Percentiles rank a stretch among this genome's conserved stretches.
phyloP scores from a whole-genome alignment of 768 basidiomycete genomes.

The Udeniomyces megalosporus region DNA sequence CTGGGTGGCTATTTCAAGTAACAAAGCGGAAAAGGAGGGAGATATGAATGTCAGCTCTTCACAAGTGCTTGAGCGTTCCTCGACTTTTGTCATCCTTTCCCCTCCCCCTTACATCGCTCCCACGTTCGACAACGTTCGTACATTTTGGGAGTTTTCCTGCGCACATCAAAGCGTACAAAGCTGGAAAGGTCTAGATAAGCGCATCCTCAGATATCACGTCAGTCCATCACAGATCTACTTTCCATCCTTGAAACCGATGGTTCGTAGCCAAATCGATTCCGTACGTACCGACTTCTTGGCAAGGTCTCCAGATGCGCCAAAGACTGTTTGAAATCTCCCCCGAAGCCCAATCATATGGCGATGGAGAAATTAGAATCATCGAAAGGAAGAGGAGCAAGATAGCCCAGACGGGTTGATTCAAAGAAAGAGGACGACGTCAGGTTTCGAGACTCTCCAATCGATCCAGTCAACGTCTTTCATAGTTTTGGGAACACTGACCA shows the following conservation, averaged over 20 bases:
- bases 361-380: too few relatives aligned
- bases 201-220: too few relatives aligned
- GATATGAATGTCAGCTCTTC: background rate
- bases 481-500: background rate
- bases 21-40: conserved; percentile 4
- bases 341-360: too few relatives aligned
- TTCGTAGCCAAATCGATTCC: too few relatives aligned
- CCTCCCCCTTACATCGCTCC: too few relatives aligned
- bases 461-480: background rate
- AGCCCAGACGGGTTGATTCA: background rate
- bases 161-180: background rate
- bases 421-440: too few relatives aligned
- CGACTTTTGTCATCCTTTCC: too few relatives aligned
- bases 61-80: background rate
- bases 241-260: too few relatives aligned
- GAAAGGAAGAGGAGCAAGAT: background rate
- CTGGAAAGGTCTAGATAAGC: background rate
- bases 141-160: background rate
- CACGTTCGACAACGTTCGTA: background rate
- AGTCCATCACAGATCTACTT: too few relatives aligned
- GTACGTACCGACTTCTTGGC: conserved; percentile 19
- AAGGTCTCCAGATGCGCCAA: conserved; percentile 19
- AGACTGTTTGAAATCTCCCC: too few relatives aligned
- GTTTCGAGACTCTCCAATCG: too few relatives aligned
- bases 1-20: conserved; percentile 13